These are phyloP conservation scores for Solanum hybrid DNA, from an alignment of 305 asterid genomes.

Conservation along the genomic window DNA sequence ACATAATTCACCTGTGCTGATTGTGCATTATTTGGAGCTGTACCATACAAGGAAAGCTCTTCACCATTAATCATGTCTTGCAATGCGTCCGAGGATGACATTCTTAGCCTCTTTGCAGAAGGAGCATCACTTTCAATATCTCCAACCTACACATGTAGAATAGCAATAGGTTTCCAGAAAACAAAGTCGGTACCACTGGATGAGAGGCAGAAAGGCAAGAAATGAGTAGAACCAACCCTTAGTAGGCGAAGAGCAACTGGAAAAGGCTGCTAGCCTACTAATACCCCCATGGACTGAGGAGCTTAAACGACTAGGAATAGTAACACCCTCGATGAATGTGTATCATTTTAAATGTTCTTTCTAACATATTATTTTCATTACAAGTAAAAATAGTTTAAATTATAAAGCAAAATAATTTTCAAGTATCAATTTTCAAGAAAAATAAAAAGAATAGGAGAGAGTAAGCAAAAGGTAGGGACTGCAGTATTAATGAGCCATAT, in stretches of 20 bases:
- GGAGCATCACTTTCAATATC: conserved; percentile 87
- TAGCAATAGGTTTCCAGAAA: not conserved
- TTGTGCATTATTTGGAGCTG: conserved; percentile 71
- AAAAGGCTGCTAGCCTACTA: not conserved
- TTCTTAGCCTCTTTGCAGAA: conserved; percentile 60
- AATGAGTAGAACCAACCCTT: not conserved
- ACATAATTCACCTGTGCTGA: conserved; percentile 57
- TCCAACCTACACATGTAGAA: conserved; percentile 48
- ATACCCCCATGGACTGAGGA: not conserved
- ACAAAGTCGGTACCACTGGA: not conserved
- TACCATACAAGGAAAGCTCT: conserved; percentile 79
- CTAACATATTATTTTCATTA: not conserved
- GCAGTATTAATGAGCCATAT: not conserved
- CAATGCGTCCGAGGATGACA: conserved; percentile 79
- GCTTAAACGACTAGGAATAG: not conserved
- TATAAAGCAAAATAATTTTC: not conserved
- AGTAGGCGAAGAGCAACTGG: not conserved
- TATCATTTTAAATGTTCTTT: not conserved
- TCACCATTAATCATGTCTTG: conserved; percentile 76
- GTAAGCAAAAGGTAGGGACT: not conserved
- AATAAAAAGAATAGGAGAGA: not conserved
- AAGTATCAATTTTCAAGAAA: not conserved
- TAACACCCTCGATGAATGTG: not conserved
- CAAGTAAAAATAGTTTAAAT: not conserved
- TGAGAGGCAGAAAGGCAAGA: not conserved